Evolutionary conservation across 805 yeast species (phyloP), one percentile per base, ranked within the genome.

Genomic region (Yamadazyma scolyti): DNA sequence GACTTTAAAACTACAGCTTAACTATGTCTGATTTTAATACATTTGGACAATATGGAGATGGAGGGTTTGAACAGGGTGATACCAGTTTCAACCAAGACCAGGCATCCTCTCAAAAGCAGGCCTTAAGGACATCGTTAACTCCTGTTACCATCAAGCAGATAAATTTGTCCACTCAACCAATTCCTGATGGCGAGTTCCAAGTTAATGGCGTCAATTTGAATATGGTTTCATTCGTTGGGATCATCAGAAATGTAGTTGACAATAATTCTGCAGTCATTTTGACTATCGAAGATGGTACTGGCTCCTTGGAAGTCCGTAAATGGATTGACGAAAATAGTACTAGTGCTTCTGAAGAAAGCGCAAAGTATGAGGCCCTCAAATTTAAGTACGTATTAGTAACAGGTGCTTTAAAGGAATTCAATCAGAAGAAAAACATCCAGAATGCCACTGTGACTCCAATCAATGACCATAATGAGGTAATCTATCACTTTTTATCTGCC

Each of bases 111-210:
- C 61, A 55, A 26, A 49, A 47, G 30, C 52, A 44, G 23, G 54
- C 44, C 30, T 37, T 40, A 10, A 50, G 63, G 19, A 41, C 55
- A 3, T 42, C 50, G 17, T 40, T 61, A 26, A 63, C 68, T 3
- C 89, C 94, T 2, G 87, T 82, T 9, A 82, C 94, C 1, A 76
- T 83, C 45, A 82, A 81, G 48, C 84, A 80, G 54, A 68, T 83
- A 37, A 63, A 71, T 36, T 85, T 79, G 31, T 71, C 83, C 4
- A 62, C 68, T 10, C 84, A 76, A 36, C 59, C 65, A 4, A 71
- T 74, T 3, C 83, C 80, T 23, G 94, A 83, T 50, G 83, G 82
- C 9, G 82, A 80, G 5, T 83, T 72, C 52, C 65, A 59, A 17
- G 57, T 77, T 20, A 69, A 77, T 46, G 77, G 76, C 26, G 71